Conservation (phyloP, 306 rosid species). For the Prunus campanulata region DNA sequence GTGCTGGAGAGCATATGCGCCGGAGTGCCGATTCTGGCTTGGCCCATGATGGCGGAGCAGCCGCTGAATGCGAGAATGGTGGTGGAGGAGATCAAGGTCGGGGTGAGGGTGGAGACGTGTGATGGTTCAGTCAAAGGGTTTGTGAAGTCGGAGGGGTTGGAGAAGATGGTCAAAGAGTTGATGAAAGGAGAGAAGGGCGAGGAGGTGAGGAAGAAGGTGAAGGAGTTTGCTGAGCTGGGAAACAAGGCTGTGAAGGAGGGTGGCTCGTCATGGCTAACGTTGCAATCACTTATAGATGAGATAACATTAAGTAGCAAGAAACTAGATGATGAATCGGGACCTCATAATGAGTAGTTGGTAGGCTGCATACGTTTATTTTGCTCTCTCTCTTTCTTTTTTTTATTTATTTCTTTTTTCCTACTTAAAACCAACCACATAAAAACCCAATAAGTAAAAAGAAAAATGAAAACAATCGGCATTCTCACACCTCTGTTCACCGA, state of each 20-base stretch:
- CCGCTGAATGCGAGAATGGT: slow-evolving; percentile 47
- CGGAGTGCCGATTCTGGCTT: slow-evolving; percentile 48
- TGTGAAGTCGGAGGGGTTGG: slow-evolving; percentile 38
- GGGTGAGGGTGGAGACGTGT: slow-evolving; percentile 33
- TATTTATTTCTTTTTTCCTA: too few relatives aligned
- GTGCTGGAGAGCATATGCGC: slow-evolving; percentile 45
- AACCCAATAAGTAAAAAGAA: too few relatives aligned
- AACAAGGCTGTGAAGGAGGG: slow-evolving; percentile 39
- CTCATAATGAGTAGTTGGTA: not conserved
- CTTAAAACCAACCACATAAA: too few relatives aligned
- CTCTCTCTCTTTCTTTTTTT: too few relatives aligned
- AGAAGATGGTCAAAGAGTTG: slow-evolving; percentile 34
- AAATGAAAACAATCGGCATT: too few relatives aligned
- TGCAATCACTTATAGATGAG: slow-evolving; percentile 20
- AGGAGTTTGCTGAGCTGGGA: slow-evolving; percentile 31
- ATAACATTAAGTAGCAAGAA: slow-evolving; percentile 1
- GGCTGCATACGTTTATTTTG: not conserved
- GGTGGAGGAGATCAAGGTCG: slow-evolving; percentile 46
- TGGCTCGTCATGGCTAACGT: slow-evolving; percentile 38
- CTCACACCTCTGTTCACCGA: too few relatives aligned
- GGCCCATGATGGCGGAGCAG: slow-evolving; percentile 52
- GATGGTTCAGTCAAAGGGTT: slow-evolving; percentile 28
- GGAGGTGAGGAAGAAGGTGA: slow-evolving; percentile 30
- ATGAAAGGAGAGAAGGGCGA: slow-evolving; percentile 45
- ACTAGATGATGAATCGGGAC: not conserved